phyloP scores from a whole-genome alignment of 345 rosid species.

The Ceriops tagal region DNA sequence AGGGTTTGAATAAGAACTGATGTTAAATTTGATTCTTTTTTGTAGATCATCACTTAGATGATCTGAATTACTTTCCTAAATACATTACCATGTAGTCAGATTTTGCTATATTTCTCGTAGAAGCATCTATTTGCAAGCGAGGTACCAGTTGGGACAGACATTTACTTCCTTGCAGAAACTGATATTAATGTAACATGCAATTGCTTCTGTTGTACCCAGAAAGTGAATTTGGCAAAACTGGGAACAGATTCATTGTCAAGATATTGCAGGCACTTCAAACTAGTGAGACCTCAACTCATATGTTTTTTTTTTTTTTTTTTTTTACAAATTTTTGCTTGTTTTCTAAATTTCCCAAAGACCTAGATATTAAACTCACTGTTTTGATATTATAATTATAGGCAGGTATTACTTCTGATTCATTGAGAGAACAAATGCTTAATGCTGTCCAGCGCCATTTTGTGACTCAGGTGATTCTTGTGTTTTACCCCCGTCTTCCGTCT shows the following conservation, averaged over 20 bases:
- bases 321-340: background rate
- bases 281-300: conserved; percentile 32
- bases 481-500: background rate
- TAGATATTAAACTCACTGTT: background rate
- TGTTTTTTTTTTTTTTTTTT: background rate
- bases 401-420: conserved; percentile 32
- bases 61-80: too few relatives aligned
- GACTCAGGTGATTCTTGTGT: conserved; percentile 42
- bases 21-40: too few relatives aligned
- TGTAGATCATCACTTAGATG: too few relatives aligned
- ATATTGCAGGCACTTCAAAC: conserved; percentile 57
- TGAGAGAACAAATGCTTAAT: conserved; percentile 50
- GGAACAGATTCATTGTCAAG: conserved; percentile 47
- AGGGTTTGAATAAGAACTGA: too few relatives aligned
- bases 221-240: conserved; percentile 48
- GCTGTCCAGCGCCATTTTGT: conserved; percentile 49
- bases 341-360: background rate
- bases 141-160: background rate
- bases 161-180: background rate
- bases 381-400: conserved; percentile 20
- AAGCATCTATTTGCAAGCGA: background rate
- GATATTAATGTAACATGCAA: background rate
- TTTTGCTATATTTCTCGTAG: too few relatives aligned
- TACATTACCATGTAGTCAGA: too few relatives aligned
- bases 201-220: conserved; percentile 26